Conservation (phyloP, 176 grass and related monocot genomes). For the Pharus latifolius region DNA sequence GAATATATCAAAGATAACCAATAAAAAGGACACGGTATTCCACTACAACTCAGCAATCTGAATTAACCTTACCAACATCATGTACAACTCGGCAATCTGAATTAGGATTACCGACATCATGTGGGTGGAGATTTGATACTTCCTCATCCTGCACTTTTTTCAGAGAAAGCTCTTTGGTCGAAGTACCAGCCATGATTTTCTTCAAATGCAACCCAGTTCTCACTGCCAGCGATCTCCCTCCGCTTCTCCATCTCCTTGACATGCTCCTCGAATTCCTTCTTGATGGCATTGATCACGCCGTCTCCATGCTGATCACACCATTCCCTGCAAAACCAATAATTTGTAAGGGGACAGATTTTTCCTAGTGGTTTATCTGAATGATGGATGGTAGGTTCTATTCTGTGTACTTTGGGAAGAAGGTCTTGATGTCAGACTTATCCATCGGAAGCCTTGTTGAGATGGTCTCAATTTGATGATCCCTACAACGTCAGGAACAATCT, state of each 20-base stretch:
- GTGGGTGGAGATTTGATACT: too few species aligned
- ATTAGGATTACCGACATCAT: too few species aligned
- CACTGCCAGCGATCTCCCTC: not conserved
- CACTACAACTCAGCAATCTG: too few species aligned
- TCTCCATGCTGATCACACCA: conserved; percentile 77
- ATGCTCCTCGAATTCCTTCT: conserved; percentile 69
- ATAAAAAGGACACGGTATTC: too few species aligned
- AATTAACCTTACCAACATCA: too few species aligned
- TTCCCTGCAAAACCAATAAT: conserved; percentile 23
- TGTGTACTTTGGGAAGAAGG: conserved; percentile 80
- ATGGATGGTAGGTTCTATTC: not conserved
- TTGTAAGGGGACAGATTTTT: too few species aligned
- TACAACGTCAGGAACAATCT: not conserved
- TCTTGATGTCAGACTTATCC: conserved; percentile 75
- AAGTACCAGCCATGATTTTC: conserved; percentile 52
- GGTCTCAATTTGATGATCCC: conserved; percentile 59
- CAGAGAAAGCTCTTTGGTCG: conserved; percentile 49
- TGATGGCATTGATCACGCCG: conserved; percentile 45
- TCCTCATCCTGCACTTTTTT: too few species aligned
- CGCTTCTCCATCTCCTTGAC: conserved; percentile 55
- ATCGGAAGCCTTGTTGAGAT: conserved; percentile 78
- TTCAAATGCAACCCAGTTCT: conserved; percentile 54
- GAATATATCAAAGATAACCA: too few species aligned
- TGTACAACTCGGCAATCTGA: too few species aligned
- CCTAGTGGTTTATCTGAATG: not conserved